Evolutionary conservation across 2,329 filamentous ascomycete species (phyloP).

Genomic region (Trichoderma semiorbis): DNA sequence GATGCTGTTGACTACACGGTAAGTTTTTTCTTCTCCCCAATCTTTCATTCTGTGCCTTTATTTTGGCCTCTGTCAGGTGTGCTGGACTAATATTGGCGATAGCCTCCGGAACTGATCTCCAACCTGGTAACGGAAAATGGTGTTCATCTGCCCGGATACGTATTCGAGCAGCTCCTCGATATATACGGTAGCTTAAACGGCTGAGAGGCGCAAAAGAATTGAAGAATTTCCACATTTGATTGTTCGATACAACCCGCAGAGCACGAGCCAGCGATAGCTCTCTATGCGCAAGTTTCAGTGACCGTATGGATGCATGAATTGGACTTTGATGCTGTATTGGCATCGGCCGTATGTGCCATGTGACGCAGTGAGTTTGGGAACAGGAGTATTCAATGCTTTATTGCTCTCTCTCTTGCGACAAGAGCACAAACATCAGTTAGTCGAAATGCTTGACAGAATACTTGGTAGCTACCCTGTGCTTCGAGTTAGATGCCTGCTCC

Average conservation of each 20-base stretch:
- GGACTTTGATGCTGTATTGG: background rate
- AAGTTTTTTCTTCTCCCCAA: conserved; percentile 27
- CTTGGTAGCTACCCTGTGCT: no score
- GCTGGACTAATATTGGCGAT: conserved; percentile 23
- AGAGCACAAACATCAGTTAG: no score
- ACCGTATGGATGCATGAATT: background rate
- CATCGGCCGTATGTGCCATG: background rate
- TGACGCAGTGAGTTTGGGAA: background rate
- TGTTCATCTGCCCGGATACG: conserved; percentile 65
- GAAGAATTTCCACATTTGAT: background rate
- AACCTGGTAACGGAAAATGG: conserved; percentile 75
- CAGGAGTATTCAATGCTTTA: background rate
- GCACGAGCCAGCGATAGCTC: background rate
- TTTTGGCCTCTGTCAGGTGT: background rate
- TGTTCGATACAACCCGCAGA: background rate
- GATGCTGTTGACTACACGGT: conserved; percentile 70
- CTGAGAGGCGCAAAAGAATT: conserved; percentile 21
- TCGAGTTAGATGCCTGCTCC: no score
- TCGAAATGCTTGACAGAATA: no score
- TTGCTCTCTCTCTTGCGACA: background rate
- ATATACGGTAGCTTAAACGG: conserved; percentile 49
- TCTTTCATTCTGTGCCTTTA: background rate
- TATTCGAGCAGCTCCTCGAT: conserved; percentile 67
- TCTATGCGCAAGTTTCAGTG: background rate
- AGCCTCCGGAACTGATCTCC: conserved; percentile 66